Evolutionary conservation across 169 alveolate species (phyloP), one percentile per base, ranked within the genome.

Genomic region (Plasmodium vivax): DNA sequence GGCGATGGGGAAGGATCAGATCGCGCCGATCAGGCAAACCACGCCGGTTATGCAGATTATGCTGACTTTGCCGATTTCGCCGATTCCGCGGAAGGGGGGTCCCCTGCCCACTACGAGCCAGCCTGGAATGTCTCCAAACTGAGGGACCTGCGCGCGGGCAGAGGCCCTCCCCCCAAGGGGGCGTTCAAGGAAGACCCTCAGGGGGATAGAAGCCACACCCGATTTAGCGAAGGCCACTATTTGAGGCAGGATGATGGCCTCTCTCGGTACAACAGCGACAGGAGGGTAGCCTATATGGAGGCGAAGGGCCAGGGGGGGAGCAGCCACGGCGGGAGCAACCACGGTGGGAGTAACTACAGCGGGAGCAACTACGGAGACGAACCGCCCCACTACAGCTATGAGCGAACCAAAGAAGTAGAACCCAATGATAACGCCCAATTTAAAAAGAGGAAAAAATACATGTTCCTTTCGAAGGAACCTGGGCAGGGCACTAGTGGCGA

Each of bases 141-240:
- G 38, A 38, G 36, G 82, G 74, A 83, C 8, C 51, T 27, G 2
- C 80, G 32, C 32, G 6, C 56, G 75, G 38, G 30, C 32, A 36
- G 23, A 43, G 36, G 30, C 9, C 32, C 4, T 27, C 92, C 5
- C n/a, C 56, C 56, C 56, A 83, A 83, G 41, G 82, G 30, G 34
- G 32, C n/a, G 7, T 58, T 58, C 74, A 34, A 68, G 43, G 34
- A 77, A 10, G 77, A 74, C 5, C 9, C 83, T 6, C 43, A 54
- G 23, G 38, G 82, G 62, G 43, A 87, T 5, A 54, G 43, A 75
- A 74, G 68, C 30, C 34, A 74, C 27, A 84, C 36, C 51, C 36
- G 93, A 87, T 68, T 87, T 56, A 87, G 93, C 81, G 93, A 87
- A 77, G 93, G 93, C 6, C 5, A 38, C 34, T 34, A 16, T 71